phyloP scores from a whole-genome alignment of 176 grass and related monocot species.

The Zizania latifolia region DNA sequence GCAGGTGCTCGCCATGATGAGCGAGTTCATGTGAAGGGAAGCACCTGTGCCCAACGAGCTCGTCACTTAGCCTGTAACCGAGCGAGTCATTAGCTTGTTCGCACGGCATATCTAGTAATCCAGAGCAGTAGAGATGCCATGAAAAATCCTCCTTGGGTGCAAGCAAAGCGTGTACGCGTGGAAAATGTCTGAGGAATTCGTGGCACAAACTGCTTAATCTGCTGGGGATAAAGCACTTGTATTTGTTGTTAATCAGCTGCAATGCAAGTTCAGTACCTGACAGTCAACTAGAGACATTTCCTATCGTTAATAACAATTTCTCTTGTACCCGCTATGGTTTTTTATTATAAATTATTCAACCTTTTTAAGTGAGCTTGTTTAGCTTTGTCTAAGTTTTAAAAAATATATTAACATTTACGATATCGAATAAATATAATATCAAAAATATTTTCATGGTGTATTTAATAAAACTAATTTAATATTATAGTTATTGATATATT shows the following conservation, averaged over 20 bases:
- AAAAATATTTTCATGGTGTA: too few species aligned
- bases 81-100: neutral
- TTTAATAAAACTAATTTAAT: too few species aligned
- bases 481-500: too few species aligned
- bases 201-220: neutral
- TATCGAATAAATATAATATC: too few species aligned
- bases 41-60: neutral
- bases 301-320: too few species aligned
- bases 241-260: neutral
- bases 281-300: too few species aligned
- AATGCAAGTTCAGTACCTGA: too few species aligned
- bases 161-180: neutral
- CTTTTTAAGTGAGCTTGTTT: too few species aligned
- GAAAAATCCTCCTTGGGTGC: neutral
- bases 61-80: neutral
- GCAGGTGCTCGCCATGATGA: constrained; percentile 59
- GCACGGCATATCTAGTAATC: neutral
- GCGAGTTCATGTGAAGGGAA: constrained; percentile 45
- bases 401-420: too few species aligned
- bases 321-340: too few species aligned
- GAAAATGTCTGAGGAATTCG: neutral
- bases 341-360: too few species aligned
- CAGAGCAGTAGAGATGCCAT: neutral
- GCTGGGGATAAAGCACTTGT: neutral
- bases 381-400: too few species aligned